Percentiles rank a stretch among this genome's conserved stretches.
These are phyloP conservation scores for Fallopia convolvulus DNA, from an alignment of 148 eudicot genomes.

Conservation along the genomic window DNA sequence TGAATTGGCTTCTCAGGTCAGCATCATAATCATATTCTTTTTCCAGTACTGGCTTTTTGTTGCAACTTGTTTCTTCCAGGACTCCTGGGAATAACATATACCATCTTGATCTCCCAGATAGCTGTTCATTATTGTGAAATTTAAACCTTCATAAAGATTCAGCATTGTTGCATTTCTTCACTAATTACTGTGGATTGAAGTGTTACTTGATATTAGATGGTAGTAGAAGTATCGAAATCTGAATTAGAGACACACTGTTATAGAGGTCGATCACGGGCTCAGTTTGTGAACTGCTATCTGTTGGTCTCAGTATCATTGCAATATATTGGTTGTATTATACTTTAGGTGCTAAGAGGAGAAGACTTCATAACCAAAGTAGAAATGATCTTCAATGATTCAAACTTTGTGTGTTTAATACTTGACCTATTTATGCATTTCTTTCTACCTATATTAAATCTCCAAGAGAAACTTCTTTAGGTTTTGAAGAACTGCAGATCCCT, in stretches of 20 bases:
- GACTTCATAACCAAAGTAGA: not conserved
- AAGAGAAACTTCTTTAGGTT: slow-evolving; percentile 44
- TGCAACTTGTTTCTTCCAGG: not conserved
- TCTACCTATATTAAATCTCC: not conserved
- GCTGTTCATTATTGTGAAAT: not conserved
- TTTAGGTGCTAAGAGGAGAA: not conserved
- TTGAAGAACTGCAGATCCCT: slow-evolving; percentile 68
- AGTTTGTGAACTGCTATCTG: not conserved
- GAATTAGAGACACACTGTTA: not conserved
- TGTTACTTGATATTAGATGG: not conserved
- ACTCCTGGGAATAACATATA: not conserved
- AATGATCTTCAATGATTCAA: not conserved
- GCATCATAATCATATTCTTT: slow-evolving; percentile 12
- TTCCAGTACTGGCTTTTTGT: not conserved
- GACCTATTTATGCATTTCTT: not conserved
- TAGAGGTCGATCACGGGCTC: not conserved
- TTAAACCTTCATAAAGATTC: not conserved
- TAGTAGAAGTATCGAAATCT: not conserved
- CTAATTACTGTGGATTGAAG: not conserved
- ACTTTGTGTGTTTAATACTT: not conserved
- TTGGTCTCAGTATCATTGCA: not conserved
- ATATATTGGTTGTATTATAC: no score
- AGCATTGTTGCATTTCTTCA: not conserved
- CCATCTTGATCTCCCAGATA: not conserved
- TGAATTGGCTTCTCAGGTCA: slow-evolving; percentile 92